These are phyloP conservation scores for Rhododendron griersonianum DNA, from an alignment of 148 eudicot species.

Conservation along the genomic window DNA sequence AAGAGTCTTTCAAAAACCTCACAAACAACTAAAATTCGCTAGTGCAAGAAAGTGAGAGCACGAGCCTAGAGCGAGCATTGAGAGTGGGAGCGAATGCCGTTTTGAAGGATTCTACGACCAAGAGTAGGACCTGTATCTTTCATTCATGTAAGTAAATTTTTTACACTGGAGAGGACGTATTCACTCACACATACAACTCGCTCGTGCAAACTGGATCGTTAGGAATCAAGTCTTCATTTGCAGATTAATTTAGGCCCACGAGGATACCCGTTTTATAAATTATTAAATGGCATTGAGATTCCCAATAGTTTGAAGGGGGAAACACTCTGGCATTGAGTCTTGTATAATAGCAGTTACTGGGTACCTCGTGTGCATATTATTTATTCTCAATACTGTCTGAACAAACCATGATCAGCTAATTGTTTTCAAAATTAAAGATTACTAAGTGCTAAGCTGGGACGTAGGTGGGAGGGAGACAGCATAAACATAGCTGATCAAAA, in stretches of 20 bases:
- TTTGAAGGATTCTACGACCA: too few species aligned
- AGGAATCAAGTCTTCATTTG: not conserved
- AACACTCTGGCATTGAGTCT: not conserved
- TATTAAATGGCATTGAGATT: not conserved
- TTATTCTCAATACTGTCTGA: not conserved
- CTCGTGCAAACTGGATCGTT: not conserved
- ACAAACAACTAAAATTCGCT: too few species aligned
- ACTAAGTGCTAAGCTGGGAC: not conserved
- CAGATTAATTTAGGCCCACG: not conserved
- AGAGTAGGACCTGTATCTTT: not conserved
- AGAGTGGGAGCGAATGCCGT: too few species aligned
- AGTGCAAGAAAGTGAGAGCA: too few species aligned
- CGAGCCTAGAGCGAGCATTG: too few species aligned
- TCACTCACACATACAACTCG: not conserved
- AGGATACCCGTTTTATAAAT: not conserved
- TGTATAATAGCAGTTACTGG: not conserved
- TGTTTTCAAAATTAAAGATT: not conserved
- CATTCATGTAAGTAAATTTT: not conserved
- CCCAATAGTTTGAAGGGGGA: not conserved
- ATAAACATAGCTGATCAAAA: not conserved
- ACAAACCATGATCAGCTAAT: not conserved
- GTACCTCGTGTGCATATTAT: not conserved
- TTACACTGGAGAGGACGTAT: not conserved
- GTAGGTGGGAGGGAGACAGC: not conserved
- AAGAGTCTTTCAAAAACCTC: not conserved